Evolutionary conservation across 768 basidiomycete species (phyloP).

Genomic region (Trametes cinnabarina): DNA sequence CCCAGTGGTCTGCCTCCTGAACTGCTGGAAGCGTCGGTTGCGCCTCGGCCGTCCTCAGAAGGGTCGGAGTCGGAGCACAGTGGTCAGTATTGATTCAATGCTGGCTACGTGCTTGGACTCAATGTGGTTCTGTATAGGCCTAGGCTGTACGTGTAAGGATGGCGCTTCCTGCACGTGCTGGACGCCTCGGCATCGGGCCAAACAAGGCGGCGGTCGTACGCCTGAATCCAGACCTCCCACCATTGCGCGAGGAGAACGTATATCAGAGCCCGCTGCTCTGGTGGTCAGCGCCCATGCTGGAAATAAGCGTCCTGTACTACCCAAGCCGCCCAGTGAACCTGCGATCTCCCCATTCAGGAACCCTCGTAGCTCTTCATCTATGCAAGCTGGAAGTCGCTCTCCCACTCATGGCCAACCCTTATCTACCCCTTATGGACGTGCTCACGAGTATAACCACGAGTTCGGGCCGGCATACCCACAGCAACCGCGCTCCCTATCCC

Average conservation of each 20-base stretch:
- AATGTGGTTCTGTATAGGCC: slow-evolving; percentile 2
- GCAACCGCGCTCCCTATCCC: background rate
- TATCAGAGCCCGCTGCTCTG: slow-evolving; percentile 24
- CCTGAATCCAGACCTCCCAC: slow-evolving; percentile 7
- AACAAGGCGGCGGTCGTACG: slow-evolving; percentile 5
- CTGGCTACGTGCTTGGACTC: background rate
- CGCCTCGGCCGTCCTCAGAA: slow-evolving; percentile 44
- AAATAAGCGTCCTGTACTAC: slow-evolving; percentile 58
- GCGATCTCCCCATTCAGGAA: slow-evolving; percentile 30
- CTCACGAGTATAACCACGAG: slow-evolving; percentile 52
- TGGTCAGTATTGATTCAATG: no score
- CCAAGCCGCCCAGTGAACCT: slow-evolving; percentile 42
- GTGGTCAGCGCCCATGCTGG: slow-evolving; percentile 24
- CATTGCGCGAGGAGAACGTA: background rate
- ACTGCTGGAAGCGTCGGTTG: slow-evolving; percentile 62
- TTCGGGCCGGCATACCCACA: slow-evolving; percentile 22
- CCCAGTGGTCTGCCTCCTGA: slow-evolving; percentile 70
- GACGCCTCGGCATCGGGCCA: slow-evolving; percentile 34
- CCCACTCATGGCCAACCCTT: slow-evolving; percentile 51
- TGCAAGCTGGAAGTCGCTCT: slow-evolving; percentile 42
- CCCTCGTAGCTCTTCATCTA: slow-evolving; percentile 48
- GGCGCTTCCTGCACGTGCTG: slow-evolving; percentile 58
- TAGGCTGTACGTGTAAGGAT: slow-evolving; percentile 44
- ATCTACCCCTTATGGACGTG: slow-evolving; percentile 69
- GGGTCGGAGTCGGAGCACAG: slow-evolving; percentile 62